Conservation (phyloP, 1,284 basidiomycete genomes). For the Sphagnurus paluster region DNA sequence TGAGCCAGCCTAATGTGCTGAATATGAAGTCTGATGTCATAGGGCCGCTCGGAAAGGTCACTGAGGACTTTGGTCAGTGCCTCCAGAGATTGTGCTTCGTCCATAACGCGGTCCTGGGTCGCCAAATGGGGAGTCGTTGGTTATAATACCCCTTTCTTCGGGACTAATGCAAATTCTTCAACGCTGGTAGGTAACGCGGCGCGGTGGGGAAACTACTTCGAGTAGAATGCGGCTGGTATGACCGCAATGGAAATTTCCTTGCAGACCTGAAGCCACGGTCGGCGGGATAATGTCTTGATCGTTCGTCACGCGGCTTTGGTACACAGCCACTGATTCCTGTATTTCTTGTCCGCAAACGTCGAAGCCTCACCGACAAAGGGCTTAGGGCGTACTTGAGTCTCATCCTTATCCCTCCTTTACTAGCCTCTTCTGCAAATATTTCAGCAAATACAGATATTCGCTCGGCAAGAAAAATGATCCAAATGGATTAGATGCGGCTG, state of each 20-base stretch:
- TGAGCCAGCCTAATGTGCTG: conserved; percentile 63
- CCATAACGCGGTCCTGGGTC: conserved; percentile 16
- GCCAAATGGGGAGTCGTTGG: conserved; percentile 5
- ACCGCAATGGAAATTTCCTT: background rate
- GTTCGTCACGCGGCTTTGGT: background rate
- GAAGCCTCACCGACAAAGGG: conserved; percentile 1
- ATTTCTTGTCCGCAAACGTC: conserved; percentile 4
- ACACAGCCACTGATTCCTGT: background rate
- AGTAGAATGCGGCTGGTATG: no score
- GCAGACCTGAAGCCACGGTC: no score
- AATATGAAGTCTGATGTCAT: conserved; percentile 59
- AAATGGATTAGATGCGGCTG: conserved; percentile 2
- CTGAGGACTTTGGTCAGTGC: conserved; percentile 60
- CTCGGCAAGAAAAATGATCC: background rate
- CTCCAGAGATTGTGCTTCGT: conserved; percentile 49
- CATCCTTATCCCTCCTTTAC: background rate
- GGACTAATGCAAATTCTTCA: no score
- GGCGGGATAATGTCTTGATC: background rate
- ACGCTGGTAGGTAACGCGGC: no score
- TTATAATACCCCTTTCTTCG: background rate
- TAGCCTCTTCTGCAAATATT: no score
- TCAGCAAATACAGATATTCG: no score
- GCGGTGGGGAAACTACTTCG: no score
- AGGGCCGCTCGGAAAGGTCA: conserved; percentile 56
- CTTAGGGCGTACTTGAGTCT: no score